Evolutionary conservation across 2,329 filamentous ascomycete species (phyloP).

Genomic region (Trichothecium roseum): DNA sequence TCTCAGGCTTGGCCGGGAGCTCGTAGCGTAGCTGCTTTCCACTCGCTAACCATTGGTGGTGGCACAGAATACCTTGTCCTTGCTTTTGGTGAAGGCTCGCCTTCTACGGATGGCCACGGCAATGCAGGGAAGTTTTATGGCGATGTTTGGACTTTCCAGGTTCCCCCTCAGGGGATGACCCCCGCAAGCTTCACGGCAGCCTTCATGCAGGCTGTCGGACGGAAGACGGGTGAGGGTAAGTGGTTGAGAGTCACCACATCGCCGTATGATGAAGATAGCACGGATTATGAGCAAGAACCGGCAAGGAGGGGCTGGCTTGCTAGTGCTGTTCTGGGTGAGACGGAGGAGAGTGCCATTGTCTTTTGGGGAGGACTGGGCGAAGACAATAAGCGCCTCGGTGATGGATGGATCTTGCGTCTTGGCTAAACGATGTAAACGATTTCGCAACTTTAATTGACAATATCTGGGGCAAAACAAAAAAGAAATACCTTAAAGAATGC

Average conservation of each 20-base stretch:
- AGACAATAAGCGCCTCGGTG: conserved; percentile 39
- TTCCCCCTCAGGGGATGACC: conserved; percentile 43
- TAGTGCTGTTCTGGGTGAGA: conserved; percentile 43
- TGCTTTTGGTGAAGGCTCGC: conserved; percentile 46
- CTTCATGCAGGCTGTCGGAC: conserved; percentile 40
- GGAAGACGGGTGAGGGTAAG: conserved; percentile 44
- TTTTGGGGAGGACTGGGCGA: conserved; percentile 50
- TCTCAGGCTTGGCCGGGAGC: conserved; percentile 36
- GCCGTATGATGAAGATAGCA: conserved; percentile 44
- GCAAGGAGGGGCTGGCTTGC: conserved; percentile 46
- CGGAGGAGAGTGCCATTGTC: conserved; percentile 49
- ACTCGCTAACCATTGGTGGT: conserved; percentile 46
- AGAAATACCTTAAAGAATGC: too few species aligned
- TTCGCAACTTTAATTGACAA: neutral
- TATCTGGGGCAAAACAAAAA: neutral
- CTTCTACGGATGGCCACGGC: conserved; percentile 36
- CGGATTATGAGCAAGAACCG: conserved; percentile 34
- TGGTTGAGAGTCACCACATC: conserved; percentile 40
- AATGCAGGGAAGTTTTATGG: conserved; percentile 43
- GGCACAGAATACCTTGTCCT: conserved; percentile 53
- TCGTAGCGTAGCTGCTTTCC: conserved; percentile 42
- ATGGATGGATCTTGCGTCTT: conserved; percentile 55
- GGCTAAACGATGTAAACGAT: conserved; percentile 12
- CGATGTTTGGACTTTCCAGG: conserved; percentile 56
- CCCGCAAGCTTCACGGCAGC: conserved; percentile 45